phyloP scores from a whole-genome alignment of 108 stramenopile genomes.

The Epithemia pelagica region DNA sequence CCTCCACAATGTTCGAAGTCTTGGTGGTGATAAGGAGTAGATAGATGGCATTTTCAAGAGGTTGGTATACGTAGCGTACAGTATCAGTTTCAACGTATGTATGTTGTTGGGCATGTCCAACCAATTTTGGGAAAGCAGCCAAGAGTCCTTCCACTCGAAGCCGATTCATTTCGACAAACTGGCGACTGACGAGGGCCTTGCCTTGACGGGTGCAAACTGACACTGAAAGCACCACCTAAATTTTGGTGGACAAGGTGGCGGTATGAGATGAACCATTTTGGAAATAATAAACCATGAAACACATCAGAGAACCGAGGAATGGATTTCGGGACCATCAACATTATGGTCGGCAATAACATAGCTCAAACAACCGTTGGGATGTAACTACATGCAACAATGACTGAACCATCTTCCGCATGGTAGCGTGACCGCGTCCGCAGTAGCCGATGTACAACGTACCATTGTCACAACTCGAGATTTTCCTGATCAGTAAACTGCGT shows the following conservation, averaged over 20 bases:
- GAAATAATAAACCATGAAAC: neutral
- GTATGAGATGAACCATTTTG: too few relatives aligned
- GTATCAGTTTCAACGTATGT: conserved; percentile 97
- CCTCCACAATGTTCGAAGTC: conserved; percentile 94
- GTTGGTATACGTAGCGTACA: conserved; percentile 99
- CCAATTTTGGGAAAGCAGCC: conserved; percentile 99
- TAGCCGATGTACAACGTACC: too few relatives aligned
- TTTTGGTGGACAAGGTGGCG: too few relatives aligned
- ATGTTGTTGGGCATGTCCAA: conserved; percentile 86
- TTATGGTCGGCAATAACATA: too few relatives aligned
- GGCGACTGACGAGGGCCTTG: conserved; percentile 92
- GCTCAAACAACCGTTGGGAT: too few relatives aligned
- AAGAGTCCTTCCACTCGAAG: conserved; percentile 96
- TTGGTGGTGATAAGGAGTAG: conserved; percentile 96
- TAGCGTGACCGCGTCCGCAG: too few relatives aligned
- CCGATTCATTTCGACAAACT: conserved; percentile 99
- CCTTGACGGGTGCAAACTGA: conserved; percentile 77
- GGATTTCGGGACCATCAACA: neutral
- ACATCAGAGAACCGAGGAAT: neutral
- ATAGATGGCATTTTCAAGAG: conserved; percentile 90
- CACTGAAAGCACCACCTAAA: conserved; percentile 79
- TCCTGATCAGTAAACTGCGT: too few relatives aligned
- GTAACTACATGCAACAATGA: too few relatives aligned
- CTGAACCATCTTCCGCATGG: too few relatives aligned
- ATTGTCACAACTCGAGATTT: too few relatives aligned